A percentile compares a stretch with the other conserved stretches of the same genome.
These are phyloP conservation scores for Fusarium hostae DNA, from an alignment of 2,329 filamentous ascomycete genomes.

Conservation along the genomic window DNA sequence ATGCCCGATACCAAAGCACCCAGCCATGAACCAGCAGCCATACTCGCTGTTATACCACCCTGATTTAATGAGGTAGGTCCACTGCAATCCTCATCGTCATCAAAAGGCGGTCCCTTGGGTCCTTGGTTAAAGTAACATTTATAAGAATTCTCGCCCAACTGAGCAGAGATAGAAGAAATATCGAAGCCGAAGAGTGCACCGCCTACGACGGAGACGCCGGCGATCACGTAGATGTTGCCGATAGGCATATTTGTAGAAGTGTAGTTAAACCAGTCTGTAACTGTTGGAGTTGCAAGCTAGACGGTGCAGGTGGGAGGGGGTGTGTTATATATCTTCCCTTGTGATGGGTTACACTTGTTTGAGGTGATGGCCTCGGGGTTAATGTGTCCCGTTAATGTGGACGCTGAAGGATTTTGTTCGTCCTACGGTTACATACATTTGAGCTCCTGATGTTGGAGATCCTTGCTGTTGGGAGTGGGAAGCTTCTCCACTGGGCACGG, in stretches of 20 bases:
- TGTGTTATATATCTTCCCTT: slow-evolving; percentile 19
- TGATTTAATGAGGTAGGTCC: slow-evolving; percentile 56
- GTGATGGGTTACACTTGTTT: neutral
- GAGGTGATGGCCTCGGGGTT: neutral
- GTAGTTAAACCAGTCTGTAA: neutral
- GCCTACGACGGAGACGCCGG: slow-evolving; percentile 38
- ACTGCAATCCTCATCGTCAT: slow-evolving; percentile 44
- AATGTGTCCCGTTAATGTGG: slow-evolving; percentile 5
- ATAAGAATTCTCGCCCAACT: slow-evolving; percentile 50
- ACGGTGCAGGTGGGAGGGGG: neutral
- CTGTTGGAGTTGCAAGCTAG: neutral
- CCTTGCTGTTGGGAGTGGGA: slow-evolving; percentile 9
- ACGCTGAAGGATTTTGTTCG: neutral
- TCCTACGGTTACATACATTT: neutral
- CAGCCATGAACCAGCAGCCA: slow-evolving; percentile 63
- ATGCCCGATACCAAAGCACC: slow-evolving; percentile 61
- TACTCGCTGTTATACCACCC: slow-evolving; percentile 63
- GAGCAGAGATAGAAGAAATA: slow-evolving; percentile 41
- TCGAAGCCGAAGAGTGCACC: slow-evolving; percentile 44
- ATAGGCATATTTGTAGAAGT: slow-evolving; percentile 24
- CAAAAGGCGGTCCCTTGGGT: slow-evolving; percentile 47
- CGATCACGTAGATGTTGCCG: slow-evolving; percentile 43
- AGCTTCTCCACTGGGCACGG: slow-evolving; percentile 9
- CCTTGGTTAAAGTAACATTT: slow-evolving; percentile 54
- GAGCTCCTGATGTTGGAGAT: slow-evolving; percentile 29